A percentile compares a stretch with the other conserved stretches of the same genome.
Evolutionary conservation across 1,284 basidiomycete species (phyloP).

Genomic region (Laetiporus sulphureus): DNA sequence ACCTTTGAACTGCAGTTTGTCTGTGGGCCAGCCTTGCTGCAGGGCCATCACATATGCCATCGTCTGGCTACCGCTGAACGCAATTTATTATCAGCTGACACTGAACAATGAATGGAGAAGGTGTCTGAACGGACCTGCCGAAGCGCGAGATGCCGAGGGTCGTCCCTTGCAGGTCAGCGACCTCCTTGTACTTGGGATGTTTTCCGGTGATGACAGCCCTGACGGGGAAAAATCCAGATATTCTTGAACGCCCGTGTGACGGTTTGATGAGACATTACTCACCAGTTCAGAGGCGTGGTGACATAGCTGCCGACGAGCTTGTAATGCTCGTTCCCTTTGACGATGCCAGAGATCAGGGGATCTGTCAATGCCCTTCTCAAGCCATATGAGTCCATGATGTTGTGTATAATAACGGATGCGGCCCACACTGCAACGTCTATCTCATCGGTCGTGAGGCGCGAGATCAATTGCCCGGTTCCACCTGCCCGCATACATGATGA

Average conservation of each 20-base stretch:
- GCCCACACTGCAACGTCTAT: slow-evolving; percentile 86
- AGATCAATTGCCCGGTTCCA: slow-evolving; percentile 89
- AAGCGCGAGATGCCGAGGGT: slow-evolving; percentile 87
- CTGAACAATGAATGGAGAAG: background rate
- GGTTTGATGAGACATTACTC: slow-evolving; percentile 11
- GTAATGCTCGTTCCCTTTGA: slow-evolving; percentile 81
- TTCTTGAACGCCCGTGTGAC: background rate
- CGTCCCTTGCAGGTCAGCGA: slow-evolving; percentile 75
- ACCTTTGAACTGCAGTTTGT: slow-evolving; percentile 75
- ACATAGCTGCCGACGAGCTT: slow-evolving; percentile 94
- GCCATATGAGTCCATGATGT: background rate
- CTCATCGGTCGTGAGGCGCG: slow-evolving; percentile 74
- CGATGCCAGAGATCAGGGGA: slow-evolving; percentile 88
- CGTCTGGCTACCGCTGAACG: slow-evolving; percentile 73
- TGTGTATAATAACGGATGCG: background rate
- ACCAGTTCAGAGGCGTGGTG: slow-evolving; percentile 83
- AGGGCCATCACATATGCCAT: slow-evolving; percentile 95
- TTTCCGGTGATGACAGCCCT: slow-evolving; percentile 93
- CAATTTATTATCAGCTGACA: background rate
- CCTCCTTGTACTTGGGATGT: slow-evolving; percentile 62
- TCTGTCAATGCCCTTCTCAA: slow-evolving; percentile 81
- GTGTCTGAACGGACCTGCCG: slow-evolving; percentile 54
- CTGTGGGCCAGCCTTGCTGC: slow-evolving; percentile 76
- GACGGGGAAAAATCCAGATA: background rate
- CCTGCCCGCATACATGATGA: slow-evolving; percentile 48